Evolutionary conservation across 192 early-diverging fungal species (phyloP).

Genomic region (Coemansia sp.): DNA sequence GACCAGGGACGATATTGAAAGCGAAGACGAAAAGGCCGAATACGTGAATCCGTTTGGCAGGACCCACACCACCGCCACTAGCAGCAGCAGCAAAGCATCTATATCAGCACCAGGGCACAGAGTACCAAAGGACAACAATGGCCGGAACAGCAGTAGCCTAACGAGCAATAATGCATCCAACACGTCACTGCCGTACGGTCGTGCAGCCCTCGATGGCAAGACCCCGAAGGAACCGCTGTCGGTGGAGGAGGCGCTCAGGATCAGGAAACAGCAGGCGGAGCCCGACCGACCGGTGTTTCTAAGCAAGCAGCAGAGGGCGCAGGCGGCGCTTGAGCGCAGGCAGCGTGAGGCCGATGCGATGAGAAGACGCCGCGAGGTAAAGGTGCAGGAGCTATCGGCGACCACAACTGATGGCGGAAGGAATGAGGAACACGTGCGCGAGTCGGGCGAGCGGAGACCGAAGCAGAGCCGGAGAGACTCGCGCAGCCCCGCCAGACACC

Average conservation of each 20-base stretch:
- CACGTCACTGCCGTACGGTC: background rate
- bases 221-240: conserved; percentile 29
- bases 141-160: too few species aligned
- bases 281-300: conserved; percentile 62
- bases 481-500: conserved; percentile 10
- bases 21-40: conserved; percentile 1
- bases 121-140: too few species aligned
- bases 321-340: conserved; percentile 79
- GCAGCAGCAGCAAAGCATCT: background rate
- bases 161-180: background rate
- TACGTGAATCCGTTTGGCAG: conserved; percentile 7
- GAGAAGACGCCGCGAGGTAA: conserved; percentile 63
- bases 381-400: conserved; percentile 50
- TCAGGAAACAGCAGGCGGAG: conserved; percentile 29
- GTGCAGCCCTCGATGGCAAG: background rate
- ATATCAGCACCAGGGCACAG: too few species aligned
- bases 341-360: conserved; percentile 79
- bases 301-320: conserved; percentile 88
- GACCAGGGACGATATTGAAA: background rate
- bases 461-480: conserved; percentile 11
- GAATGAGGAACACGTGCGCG: background rate
- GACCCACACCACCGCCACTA: too few species aligned
- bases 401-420: background rate
- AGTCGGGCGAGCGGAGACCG: conserved; percentile 1
- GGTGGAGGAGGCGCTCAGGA: conserved; percentile 41